Evolutionary conservation across 208 protist species (phyloP), one percentile per base, ranked within the genome.

Genomic region (Naegleria fowleri): DNA sequence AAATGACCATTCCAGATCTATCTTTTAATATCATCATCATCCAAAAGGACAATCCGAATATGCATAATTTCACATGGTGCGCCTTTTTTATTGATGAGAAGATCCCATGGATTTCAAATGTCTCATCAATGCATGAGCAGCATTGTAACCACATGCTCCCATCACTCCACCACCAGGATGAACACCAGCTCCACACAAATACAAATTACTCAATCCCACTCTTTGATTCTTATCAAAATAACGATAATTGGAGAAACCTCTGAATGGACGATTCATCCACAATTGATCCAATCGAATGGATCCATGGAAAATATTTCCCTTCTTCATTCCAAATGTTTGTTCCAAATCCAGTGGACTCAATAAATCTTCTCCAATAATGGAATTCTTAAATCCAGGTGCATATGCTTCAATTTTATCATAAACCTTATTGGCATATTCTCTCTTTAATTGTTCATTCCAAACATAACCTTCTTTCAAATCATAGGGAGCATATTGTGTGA

Each of bases 401-500:
- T 94, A 95, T 22, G 91, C 4, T 39, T 95, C 94, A 43, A 95
- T 93, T 3, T 93, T 36, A 19, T 79, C 43, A 90, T 94, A 95
- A 39, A 94, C 93, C 13, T 41, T 48, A n/a, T 92, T 29, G 1
- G 38, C 91, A 51, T 58, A 92, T 29, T 92, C 25, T 43, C 41
- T 90, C 6, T n/a, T 83, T 58, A 13, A 29, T 48, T 43, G 11
- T 38, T 87, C 67, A 79, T 51, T 36, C 90, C 90, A 91, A 7
- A 5, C 22, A 4, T 33, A 7, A 38, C 79, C 67, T 43, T 75
- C 33, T 36, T 33, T 33, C n/a, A 91, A 90, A 43, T 92, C 33
- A 90, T 94, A 96, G 19, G 94, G 94, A 5, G 93, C 93, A 88
- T 95, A 96, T 92, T 95, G 94, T 39, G 92, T 92, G 91, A 96